Evolutionary conservation across 2,329 filamentous ascomycete genomes (phyloP), one percentile per base, ranked within the genome.

Genomic region (Epichloe sibirici): DNA sequence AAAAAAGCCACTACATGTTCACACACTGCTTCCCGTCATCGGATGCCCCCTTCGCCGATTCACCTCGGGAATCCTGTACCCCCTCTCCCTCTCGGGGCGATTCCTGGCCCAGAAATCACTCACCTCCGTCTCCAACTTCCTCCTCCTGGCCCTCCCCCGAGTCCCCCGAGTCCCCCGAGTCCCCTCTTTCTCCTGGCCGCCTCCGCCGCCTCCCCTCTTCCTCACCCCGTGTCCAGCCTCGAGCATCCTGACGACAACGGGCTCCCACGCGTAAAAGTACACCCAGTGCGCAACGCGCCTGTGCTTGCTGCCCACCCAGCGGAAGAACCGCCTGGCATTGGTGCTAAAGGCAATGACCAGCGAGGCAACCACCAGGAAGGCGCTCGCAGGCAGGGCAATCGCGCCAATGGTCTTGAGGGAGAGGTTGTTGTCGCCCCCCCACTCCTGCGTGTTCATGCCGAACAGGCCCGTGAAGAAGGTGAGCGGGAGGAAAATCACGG

Each of bases 391-490:
- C 45, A 74, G 65, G 3, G 76, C 68, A 48, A 80, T 71, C 38
- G 65, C 57, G 2, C 75, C 76, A 23, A 80, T 76, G 3, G 68
- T 66, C 13, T 56, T 57, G 7, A 79, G 64, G 3, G 67, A 64
- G 1, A 73, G 63, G 11, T 75, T 70, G 23, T 74, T 67, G 15
- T 68, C 68, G 2, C 71, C 74, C 71, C 74, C 76, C 80, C 80
- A 83, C 63, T 83, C 79, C 4, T 64, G 66, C 3, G 78, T 79
- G 58, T 85, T 84, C 74, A 84, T 83, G 51, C 81, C 80, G 51
- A 84, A 84, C 1, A 85, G 61, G 3, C 78, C 76, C 0, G 81
- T 83, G 63, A 85, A 84, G 67, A 85, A 84, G 17, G 77, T 80
- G 5, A 84, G 62, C 0, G 81, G 81, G 1, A 83, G 66, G 65